Percentiles rank a stretch among this genome's conserved stretches.
These are phyloP conservation scores for Calocybe indica DNA, from an alignment of 768 basidiomycete genomes.

Conservation along the genomic window DNA sequence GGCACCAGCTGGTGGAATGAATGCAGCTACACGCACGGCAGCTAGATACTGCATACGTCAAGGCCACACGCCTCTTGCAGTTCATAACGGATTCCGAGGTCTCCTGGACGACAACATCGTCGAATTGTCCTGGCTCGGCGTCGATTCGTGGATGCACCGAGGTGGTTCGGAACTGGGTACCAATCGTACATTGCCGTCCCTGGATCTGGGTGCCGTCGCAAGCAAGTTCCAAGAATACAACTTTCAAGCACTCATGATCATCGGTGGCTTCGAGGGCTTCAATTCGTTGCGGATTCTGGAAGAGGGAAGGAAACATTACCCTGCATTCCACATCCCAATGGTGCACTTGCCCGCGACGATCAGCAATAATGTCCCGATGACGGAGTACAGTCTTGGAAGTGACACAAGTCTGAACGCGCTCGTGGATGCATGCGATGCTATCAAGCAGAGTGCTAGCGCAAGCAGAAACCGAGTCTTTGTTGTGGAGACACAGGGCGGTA, in stretches of 20 bases:
- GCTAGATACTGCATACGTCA: slow-evolving; percentile 90
- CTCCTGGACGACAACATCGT: slow-evolving; percentile 84
- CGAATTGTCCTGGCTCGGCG: slow-evolving; percentile 91
- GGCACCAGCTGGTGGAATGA: slow-evolving; percentile 98
- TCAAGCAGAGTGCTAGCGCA: slow-evolving; percentile 97
- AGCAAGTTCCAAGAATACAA: slow-evolving; percentile 84
- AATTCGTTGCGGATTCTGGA: slow-evolving; percentile 72
- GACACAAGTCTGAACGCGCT: slow-evolving; percentile 98
- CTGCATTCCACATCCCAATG: slow-evolving; percentile 93
- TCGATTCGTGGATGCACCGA: slow-evolving; percentile 93
- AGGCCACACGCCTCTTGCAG: slow-evolving; percentile 87
- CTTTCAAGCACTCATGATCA: slow-evolving; percentile 77
- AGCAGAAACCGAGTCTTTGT: slow-evolving; percentile 96
- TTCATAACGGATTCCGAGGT: slow-evolving; percentile 96
- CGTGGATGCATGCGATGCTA: slow-evolving; percentile 96
- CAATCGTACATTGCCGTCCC: slow-evolving; percentile 82
- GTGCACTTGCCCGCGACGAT: slow-evolving; percentile 94
- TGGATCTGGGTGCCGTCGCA: slow-evolving; percentile 85
- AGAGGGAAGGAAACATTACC: slow-evolving; percentile 75
- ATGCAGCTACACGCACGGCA: slow-evolving; percentile 92
- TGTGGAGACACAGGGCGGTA: slow-evolving; percentile 96
- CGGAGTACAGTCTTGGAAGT: slow-evolving; percentile 91
- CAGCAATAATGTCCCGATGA: slow-evolving; percentile 97
- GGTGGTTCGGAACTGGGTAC: slow-evolving; percentile 98
- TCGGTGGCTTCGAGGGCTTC: slow-evolving; percentile 97